Percentiles rank a stretch among this genome's conserved stretches.
Evolutionary conservation across 106 monocot species (phyloP).

Genomic region (Dioscorea zingiberensis): DNA sequence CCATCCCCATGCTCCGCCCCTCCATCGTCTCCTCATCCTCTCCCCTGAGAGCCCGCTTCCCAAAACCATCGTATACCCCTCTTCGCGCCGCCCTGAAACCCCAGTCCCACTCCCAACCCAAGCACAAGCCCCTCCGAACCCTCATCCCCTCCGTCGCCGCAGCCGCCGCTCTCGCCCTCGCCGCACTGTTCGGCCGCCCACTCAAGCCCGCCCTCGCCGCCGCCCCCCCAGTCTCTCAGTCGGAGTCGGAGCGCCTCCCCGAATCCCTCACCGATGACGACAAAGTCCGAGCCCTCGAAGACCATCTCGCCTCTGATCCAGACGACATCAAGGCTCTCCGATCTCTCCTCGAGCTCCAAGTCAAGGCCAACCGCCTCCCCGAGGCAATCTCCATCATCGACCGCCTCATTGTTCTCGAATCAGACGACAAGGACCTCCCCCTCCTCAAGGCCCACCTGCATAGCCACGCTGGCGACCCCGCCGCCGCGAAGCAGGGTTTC

Average conservation of each 20-base stretch:
- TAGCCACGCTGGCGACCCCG: slow-evolving; percentile 38
- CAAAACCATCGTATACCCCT: slow-evolving; percentile 9
- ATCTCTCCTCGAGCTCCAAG: slow-evolving; percentile 46
- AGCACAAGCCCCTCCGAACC: slow-evolving; percentile 7
- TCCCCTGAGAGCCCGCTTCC: slow-evolving; percentile 3
- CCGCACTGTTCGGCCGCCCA: slow-evolving; percentile 22
- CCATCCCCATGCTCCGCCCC: not conserved
- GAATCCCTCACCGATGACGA: slow-evolving; percentile 22
- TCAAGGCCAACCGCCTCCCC: slow-evolving; percentile 38
- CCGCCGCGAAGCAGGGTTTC: slow-evolving; percentile 44
- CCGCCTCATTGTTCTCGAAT: slow-evolving; percentile 44
- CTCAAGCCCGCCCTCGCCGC: slow-evolving; percentile 16
- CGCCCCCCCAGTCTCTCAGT: slow-evolving; percentile 7
- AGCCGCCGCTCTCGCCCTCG: slow-evolving; percentile 7
- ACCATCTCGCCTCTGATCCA: slow-evolving; percentile 22
- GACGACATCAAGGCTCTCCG: slow-evolving; percentile 44
- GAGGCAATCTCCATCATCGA: slow-evolving; percentile 51
- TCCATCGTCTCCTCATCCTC: slow-evolving; percentile 1
- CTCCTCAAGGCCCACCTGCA: slow-evolving; percentile 62
- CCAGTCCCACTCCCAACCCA: too few species aligned
- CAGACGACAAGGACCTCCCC: slow-evolving; percentile 45
- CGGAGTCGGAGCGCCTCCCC: not conserved
- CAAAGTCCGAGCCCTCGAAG: slow-evolving; percentile 39
- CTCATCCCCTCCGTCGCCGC: slow-evolving; percentile 14
- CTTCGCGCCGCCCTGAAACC: slow-evolving; percentile 12